Percentiles rank a stretch among this genome's conserved stretches.
Evolutionary conservation across 805 yeast genomes (phyloP).

Genomic region (Yamadazyma insecticola): DNA sequence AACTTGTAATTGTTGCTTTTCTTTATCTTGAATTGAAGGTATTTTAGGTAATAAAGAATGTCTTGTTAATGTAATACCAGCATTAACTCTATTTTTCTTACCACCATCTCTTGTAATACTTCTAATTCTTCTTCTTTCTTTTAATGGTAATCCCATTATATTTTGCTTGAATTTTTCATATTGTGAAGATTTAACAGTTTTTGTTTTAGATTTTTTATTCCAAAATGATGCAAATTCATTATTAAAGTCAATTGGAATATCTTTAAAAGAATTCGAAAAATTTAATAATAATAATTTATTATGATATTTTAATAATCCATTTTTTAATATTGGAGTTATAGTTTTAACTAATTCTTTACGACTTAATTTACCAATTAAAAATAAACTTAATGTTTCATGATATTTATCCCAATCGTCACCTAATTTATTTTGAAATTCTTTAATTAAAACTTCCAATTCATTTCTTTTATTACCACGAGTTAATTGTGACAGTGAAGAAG

Average conservation of each 20-base stretch:
- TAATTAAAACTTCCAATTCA: slow-evolving; percentile 48
- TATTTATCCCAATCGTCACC: slow-evolving; percentile 86
- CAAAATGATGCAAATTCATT: slow-evolving; percentile 40
- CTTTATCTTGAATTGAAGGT: slow-evolving; percentile 61
- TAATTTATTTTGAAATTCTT: slow-evolving; percentile 64
- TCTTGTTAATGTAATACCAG: slow-evolving; percentile 64
- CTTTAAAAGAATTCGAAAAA: slow-evolving; percentile 78
- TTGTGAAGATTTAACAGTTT: slow-evolving; percentile 58
- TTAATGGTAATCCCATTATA: slow-evolving; percentile 77
- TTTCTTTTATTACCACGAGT: slow-evolving; percentile 17
- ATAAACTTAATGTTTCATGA: slow-evolving; percentile 71
- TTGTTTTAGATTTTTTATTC: slow-evolving; percentile 45
- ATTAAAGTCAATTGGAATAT: slow-evolving; percentile 57
- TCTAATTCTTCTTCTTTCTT: slow-evolving; percentile 82
- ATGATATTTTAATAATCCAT: slow-evolving; percentile 56
- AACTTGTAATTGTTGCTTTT: slow-evolving; percentile 40
- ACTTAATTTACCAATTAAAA: slow-evolving; percentile 75
- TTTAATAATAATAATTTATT: slow-evolving; percentile 78
- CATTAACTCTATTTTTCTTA: slow-evolving; percentile 67
- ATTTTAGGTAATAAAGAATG: slow-evolving; percentile 77
- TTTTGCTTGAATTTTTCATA: slow-evolving; percentile 80
- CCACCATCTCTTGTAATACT: slow-evolving; percentile 80
- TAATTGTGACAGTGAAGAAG: not conserved
- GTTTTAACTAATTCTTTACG: slow-evolving; percentile 64
- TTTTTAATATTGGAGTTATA: slow-evolving; percentile 50